A percentile compares a stretch with the other conserved stretches of the same genome.
Conservation (phyloP, 768 basidiomycete species). For the Sporobolomyces phaffii region DNA sequence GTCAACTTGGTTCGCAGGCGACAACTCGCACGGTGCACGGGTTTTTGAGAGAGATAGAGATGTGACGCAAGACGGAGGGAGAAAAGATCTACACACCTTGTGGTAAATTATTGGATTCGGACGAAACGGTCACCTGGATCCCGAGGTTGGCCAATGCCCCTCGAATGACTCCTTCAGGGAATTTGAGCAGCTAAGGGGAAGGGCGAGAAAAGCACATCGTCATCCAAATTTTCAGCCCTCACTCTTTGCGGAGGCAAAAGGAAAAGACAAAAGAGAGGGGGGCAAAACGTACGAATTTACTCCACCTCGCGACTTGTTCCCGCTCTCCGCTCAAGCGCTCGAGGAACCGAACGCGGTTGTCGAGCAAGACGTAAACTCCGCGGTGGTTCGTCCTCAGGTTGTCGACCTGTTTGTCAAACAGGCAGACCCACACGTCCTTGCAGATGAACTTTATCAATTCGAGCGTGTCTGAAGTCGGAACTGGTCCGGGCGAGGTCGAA, state of each 20-base stretch:
- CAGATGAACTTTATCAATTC: constrained; percentile 43
- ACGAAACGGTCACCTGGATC: constrained; percentile 19
- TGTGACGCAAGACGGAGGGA: not conserved
- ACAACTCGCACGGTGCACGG: too few relatives aligned
- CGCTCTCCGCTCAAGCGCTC: constrained; percentile 4
- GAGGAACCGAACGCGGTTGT: constrained; percentile 32
- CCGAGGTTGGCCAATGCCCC: constrained; percentile 38
- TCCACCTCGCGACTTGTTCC: constrained; percentile 7
- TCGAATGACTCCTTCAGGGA: constrained; percentile 36
- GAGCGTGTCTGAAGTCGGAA: constrained; percentile 24
- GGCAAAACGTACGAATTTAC: constrained; percentile 8
- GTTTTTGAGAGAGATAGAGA: too few relatives aligned
- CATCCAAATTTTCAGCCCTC: not conserved
- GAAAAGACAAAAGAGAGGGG: too few relatives aligned
- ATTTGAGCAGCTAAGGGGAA: constrained; percentile 31
- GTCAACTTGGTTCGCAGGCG: too few relatives aligned
- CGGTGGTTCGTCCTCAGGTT: constrained; percentile 43
- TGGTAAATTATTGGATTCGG: constrained; percentile 21
- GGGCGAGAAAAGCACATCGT: too few relatives aligned
- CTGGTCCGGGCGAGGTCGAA: not conserved
- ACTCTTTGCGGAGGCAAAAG: not conserved
- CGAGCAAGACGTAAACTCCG: constrained; percentile 41
- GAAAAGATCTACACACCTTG: constrained; percentile 27
- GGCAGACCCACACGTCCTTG: constrained; percentile 40
- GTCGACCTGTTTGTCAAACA: constrained; percentile 43